Conservation (phyloP, 1,284 basidiomycete genomes). For the Coriolopsis trogii region DNA sequence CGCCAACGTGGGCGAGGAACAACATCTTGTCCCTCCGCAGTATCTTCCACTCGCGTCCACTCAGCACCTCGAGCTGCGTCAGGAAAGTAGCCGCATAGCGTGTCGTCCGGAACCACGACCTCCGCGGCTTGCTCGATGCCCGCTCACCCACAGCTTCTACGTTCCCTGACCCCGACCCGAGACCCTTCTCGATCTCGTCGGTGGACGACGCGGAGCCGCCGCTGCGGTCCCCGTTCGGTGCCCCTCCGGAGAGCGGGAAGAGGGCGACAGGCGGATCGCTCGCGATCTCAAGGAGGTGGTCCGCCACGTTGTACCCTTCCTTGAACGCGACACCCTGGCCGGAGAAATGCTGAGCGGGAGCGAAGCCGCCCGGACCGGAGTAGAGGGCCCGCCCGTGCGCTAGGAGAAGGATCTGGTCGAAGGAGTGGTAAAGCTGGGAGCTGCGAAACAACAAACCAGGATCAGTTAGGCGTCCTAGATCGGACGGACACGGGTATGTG, state of each 20-base stretch:
- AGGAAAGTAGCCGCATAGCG: conserved; percentile 77
- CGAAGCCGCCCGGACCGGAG: conserved; percentile 71
- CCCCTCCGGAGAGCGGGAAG: conserved; percentile 38
- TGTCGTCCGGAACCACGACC: conserved; percentile 14
- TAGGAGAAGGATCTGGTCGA: conserved; percentile 81
- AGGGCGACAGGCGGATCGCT: conserved; percentile 58
- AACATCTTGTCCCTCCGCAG: conserved; percentile 81
- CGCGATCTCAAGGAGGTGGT: conserved; percentile 86
- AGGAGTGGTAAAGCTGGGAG: conserved; percentile 83
- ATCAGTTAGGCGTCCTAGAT: too few species aligned
- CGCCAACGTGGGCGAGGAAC: conserved; percentile 75
- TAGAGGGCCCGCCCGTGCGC: conserved; percentile 81
- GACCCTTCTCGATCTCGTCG: conserved; percentile 22
- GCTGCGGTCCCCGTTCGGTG: conserved; percentile 1
- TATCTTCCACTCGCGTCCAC: conserved; percentile 82
- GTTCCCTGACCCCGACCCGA: background rate
- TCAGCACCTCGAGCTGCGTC: conserved; percentile 83
- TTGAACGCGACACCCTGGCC: conserved; percentile 48
- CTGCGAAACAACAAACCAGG: conserved; percentile 35
- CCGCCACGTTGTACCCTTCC: conserved; percentile 86
- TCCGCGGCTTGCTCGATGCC: conserved; percentile 1
- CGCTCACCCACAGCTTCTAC: too few species aligned
- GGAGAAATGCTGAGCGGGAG: conserved; percentile 68
- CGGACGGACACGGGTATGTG: background rate
- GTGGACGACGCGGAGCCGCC: conserved; percentile 8